Conservation (phyloP, 2,329 filamentous ascomycete species). For the Cryphonectria radicalis region DNA sequence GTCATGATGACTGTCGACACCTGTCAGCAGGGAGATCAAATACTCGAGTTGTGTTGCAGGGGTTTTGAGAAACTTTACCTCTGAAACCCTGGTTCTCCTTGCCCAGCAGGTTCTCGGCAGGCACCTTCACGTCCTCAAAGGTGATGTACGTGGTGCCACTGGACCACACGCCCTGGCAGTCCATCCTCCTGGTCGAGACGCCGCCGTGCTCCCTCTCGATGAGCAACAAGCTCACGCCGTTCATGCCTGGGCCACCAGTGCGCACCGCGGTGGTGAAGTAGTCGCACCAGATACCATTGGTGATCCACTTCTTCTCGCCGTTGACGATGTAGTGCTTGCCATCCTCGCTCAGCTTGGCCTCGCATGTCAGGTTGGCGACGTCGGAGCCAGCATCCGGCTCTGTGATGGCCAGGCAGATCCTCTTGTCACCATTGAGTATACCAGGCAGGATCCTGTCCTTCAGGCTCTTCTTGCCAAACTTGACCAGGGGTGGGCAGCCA, state of each 20-base stretch:
- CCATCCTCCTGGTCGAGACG: slow-evolving; percentile 92
- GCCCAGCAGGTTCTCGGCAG: slow-evolving; percentile 97
- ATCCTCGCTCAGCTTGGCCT: slow-evolving; percentile 92
- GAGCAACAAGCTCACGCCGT: slow-evolving; percentile 85
- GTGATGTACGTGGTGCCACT: slow-evolving; percentile 96
- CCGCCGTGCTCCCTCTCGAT: slow-evolving; percentile 86
- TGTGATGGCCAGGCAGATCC: slow-evolving; percentile 96
- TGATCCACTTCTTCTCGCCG: slow-evolving; percentile 99
- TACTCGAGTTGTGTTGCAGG: neutral
- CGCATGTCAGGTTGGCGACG: slow-evolving; percentile 92
- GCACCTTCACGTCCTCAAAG: slow-evolving; percentile 98
- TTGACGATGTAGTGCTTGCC: slow-evolving; percentile 99
- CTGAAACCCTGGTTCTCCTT: slow-evolving; percentile 99
- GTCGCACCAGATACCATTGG: slow-evolving; percentile 94
- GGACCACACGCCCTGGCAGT: slow-evolving; percentile 97
- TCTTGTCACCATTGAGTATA: slow-evolving; percentile 90
- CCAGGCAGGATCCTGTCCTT: slow-evolving; percentile 87
- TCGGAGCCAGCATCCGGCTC: slow-evolving; percentile 95
- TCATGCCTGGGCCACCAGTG: slow-evolving; percentile 88
- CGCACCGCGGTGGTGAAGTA: slow-evolving; percentile 98
- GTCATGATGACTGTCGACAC: slow-evolving; percentile 82
- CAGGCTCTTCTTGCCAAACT: slow-evolving; percentile 85
- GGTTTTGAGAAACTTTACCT: slow-evolving; percentile 45
- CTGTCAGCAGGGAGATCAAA: slow-evolving; percentile 24
- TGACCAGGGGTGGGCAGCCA: slow-evolving; percentile 86